A percentile compares a stretch with the other conserved stretches of the same genome.
phyloP scores from a whole-genome alignment of 441 rosid genomes.

The Codiaeum variegatum region DNA sequence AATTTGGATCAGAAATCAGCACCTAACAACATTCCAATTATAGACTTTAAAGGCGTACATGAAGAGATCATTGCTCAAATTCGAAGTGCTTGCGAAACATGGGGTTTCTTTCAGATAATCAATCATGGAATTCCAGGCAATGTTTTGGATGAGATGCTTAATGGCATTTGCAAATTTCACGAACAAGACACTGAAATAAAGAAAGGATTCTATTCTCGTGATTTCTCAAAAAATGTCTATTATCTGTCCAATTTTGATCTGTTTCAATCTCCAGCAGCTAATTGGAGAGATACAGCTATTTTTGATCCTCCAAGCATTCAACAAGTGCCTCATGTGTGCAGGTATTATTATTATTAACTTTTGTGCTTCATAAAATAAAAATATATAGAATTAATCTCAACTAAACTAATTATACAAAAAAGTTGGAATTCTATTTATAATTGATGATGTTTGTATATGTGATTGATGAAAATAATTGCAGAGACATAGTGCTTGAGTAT shows the following conservation, averaged over 20 bases:
- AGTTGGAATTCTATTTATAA: too few species aligned
- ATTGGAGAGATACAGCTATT: conserved; percentile 46
- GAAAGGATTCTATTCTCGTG: conserved; percentile 34
- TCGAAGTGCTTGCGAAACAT: too few species aligned
- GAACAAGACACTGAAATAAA: conserved; percentile 39
- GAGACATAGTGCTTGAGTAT: conserved; percentile 14
- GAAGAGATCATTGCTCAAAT: background rate
- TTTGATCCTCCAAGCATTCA: conserved; percentile 38
- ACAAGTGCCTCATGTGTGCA: conserved; percentile 41
- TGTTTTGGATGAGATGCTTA: conserved; percentile 32
- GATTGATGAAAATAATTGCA: background rate
- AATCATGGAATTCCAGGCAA: conserved; percentile 32
- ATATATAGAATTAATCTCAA: too few species aligned
- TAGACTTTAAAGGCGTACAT: conserved; percentile 23
- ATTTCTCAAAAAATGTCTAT: conserved; percentile 21
- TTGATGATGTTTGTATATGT: background rate
- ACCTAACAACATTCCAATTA: conserved; percentile 16
- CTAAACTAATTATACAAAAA: too few species aligned
- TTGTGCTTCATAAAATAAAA: too few species aligned
- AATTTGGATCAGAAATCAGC: background rate
- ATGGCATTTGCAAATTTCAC: conserved; percentile 32
- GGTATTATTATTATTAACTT: too few species aligned
- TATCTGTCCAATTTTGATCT: conserved; percentile 44
- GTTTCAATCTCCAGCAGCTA: conserved; percentile 30
- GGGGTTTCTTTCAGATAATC: conserved; percentile 31